Percentiles rank a stretch among this genome's conserved stretches.
phyloP scores from a whole-genome alignment of 2,329 filamentous ascomycete species.

The Aspergillus flavus region DNA sequence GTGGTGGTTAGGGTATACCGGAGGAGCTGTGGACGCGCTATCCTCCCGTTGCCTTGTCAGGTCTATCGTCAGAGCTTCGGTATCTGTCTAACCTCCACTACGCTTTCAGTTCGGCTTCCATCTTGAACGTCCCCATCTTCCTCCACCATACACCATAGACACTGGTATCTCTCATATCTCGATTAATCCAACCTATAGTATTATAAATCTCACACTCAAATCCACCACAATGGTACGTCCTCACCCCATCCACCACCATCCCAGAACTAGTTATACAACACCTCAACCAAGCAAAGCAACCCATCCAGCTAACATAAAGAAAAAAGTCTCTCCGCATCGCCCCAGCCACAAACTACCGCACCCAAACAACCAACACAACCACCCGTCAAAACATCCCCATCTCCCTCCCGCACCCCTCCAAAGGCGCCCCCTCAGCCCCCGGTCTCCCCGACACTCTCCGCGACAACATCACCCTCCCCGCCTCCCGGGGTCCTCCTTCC shows the following conservation, averaged over 20 bases:
- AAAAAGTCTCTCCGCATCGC: slow-evolving; percentile 83
- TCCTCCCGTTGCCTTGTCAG: slow-evolving; percentile 19
- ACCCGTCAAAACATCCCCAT: slow-evolving; percentile 53
- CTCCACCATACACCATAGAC: background rate
- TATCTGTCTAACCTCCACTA: slow-evolving; percentile 6
- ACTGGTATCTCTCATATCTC: background rate
- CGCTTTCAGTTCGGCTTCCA: slow-evolving; percentile 2
- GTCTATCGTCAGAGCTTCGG: slow-evolving; percentile 19
- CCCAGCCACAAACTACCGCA: slow-evolving; percentile 68
- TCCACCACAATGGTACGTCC: background rate
- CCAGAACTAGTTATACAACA: background rate
- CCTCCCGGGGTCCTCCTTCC: slow-evolving; percentile 50
- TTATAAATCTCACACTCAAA: background rate
- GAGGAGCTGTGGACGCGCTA: slow-evolving; percentile 41
- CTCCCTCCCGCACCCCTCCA: slow-evolving; percentile 57
- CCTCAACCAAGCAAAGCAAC: slow-evolving; percentile 5
- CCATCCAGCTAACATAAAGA: slow-evolving; percentile 11
- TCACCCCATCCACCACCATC: slow-evolving; percentile 3
- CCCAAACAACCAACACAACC: slow-evolving; percentile 65
- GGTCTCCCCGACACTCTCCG: slow-evolving; percentile 94
- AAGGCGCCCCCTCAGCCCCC: slow-evolving; percentile 83
- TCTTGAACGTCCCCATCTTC: slow-evolving; percentile 7
- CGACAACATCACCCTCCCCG: slow-evolving; percentile 71
- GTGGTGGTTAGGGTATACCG: slow-evolving; percentile 28
- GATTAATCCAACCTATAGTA: background rate